Percentiles rank a stretch among this genome's conserved stretches.
phyloP scores from a whole-genome alignment of 2,329 filamentous ascomycete species.

The Penicillium hesseltinei region DNA sequence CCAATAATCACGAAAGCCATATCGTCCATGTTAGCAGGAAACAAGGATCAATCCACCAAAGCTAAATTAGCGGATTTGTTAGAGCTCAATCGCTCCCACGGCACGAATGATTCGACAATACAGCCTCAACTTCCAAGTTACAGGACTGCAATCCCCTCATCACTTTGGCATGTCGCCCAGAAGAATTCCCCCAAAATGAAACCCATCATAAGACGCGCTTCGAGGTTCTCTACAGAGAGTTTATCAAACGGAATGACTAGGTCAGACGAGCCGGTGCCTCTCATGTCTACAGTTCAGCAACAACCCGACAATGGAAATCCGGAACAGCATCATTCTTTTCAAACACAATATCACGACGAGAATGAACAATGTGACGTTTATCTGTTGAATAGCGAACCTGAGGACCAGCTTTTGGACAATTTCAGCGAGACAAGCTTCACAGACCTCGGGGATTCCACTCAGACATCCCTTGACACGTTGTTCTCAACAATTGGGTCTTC shows the following conservation, averaged over 20 bases:
- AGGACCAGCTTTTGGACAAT: conserved; percentile 10
- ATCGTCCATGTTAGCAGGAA: conserved; percentile 29
- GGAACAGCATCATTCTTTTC: background rate
- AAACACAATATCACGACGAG: background rate
- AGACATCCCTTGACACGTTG: conserved; percentile 8
- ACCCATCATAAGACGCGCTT: conserved; percentile 1
- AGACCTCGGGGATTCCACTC: conserved; percentile 12
- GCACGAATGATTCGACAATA: background rate
- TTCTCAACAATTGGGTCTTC: background rate
- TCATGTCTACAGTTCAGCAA: background rate
- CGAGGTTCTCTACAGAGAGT: background rate
- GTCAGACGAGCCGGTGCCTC: background rate
- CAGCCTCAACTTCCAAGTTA: conserved; percentile 1
- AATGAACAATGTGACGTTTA: background rate
- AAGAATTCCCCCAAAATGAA: conserved; percentile 22
- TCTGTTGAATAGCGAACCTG: conserved; percentile 1
- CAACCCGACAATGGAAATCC: background rate
- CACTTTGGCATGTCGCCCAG: conserved; percentile 37
- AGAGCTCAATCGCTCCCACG: background rate
- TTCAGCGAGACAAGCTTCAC: conserved; percentile 12
- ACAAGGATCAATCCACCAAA: conserved; percentile 14
- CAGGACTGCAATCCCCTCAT: conserved; percentile 25
- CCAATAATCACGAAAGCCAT: conserved; percentile 37
- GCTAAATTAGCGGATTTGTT: conserved; percentile 15
- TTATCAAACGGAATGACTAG: background rate